Evolutionary conservation across 352 stramenopile genomes (phyloP), one percentile per base, ranked within the genome.

Genomic region (Phytophthora uliginosa): DNA sequence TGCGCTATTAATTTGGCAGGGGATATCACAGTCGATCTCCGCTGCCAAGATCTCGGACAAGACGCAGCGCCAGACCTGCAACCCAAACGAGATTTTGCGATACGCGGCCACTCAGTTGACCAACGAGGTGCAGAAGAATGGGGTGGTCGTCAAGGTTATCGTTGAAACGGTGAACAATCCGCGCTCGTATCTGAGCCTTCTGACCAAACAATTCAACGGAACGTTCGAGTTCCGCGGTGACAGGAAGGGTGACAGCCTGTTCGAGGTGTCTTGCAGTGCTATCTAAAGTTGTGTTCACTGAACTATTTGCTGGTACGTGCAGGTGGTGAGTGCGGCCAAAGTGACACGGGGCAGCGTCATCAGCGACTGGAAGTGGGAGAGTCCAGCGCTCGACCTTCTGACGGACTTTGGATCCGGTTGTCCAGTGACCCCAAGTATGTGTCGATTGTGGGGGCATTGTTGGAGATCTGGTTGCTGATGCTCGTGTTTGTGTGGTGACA

Each of bases 171-270:
- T 99, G 22, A 96, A 96, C 22, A 94, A 98, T 76, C 84, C 95
- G 33, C 83, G 86, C 4, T 93, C 79, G 73, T 99, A 99, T 71
- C 84, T 96, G 82, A 89, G 63, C 20, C 98, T 97, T 71, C 76
- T 99, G 52, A 96, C 97, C 54, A 96, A 97, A 70, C 85, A 97
- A 55, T 97, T 97, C 61, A 79, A 91, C 48, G 88, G 89, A 26
- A 86, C 77, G 24, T 98, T 99, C 74, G 77, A 93, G 63, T 99
- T 99, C 73, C 86, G 94, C 38, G 97, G 99, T n/a, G 93, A 97
- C 74, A 98, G 98, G 84, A 99, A 99, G 70, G 97, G 96, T 22
- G 97, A 99, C 79, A 97, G 94, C 63, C 89, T 99, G 10, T 99
- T 98, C 88, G 98, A 98, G 78, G 93, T 93, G 7, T 52, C 4